These are phyloP conservation scores for Rhizoctonia solani DNA, from an alignment of 1,284 basidiomycete genomes.

Conservation along the genomic window DNA sequence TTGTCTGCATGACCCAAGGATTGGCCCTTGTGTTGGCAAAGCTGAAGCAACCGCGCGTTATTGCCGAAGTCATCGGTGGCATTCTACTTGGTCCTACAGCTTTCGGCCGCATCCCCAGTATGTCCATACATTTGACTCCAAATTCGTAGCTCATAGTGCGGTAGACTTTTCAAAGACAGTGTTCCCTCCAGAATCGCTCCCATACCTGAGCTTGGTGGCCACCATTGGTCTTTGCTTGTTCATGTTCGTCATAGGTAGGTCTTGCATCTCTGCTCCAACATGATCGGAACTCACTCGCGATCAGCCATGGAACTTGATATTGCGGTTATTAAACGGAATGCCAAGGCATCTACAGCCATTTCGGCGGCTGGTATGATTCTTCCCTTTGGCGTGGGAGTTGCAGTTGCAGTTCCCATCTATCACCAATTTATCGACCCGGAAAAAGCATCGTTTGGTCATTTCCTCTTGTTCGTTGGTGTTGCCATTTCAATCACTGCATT, in stretches of 20 bases:
- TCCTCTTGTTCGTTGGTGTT: slow-evolving; percentile 70
- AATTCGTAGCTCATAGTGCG: slow-evolving; percentile 57
- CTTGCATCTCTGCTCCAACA: background rate
- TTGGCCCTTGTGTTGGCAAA: slow-evolving; percentile 64
- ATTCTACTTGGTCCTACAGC: slow-evolving; percentile 77
- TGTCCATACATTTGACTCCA: background rate
- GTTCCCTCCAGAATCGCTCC: slow-evolving; percentile 74
- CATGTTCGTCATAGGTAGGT: slow-evolving; percentile 90
- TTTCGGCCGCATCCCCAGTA: slow-evolving; percentile 64
- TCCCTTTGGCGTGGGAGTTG: slow-evolving; percentile 69
- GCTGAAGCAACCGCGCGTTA: slow-evolving; percentile 83
- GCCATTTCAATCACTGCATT: slow-evolving; percentile 92
- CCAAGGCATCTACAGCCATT: slow-evolving; percentile 52
- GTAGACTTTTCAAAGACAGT: slow-evolving; percentile 67
- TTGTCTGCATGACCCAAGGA: slow-evolving; percentile 74
- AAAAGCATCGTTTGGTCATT: slow-evolving; percentile 63
- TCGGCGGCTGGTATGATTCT: slow-evolving; percentile 60
- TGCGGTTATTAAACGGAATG: slow-evolving; percentile 58
- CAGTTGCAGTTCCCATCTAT: slow-evolving; percentile 65
- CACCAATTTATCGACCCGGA: slow-evolving; percentile 57
- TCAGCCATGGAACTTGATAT: slow-evolving; percentile 65
- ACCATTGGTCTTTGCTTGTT: slow-evolving; percentile 90
- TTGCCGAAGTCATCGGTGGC: slow-evolving; percentile 86
- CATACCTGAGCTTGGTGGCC: slow-evolving; percentile 78
- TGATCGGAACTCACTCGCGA: background rate